A percentile compares a stretch with the other conserved stretches of the same genome.
Conservation (phyloP, 2,329 filamentous ascomycete genomes). For the Botrytis sinoallii region DNA sequence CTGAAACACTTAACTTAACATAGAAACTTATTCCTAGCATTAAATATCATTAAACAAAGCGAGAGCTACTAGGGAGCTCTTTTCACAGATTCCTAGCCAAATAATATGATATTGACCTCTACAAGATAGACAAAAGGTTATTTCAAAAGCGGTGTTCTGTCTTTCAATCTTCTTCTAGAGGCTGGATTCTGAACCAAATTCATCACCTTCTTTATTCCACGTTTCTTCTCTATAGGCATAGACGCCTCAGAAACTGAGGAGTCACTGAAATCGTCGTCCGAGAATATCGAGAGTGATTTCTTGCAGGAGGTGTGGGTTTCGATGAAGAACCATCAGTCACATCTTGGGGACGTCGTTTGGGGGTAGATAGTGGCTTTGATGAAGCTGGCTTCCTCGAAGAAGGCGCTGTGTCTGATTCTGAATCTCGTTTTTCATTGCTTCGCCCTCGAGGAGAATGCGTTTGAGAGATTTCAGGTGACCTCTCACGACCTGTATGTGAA, state of each 20-base stretch:
- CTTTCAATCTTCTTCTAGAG: not conserved
- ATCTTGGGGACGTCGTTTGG: not conserved
- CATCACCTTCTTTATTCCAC: not conserved
- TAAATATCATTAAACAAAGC: not conserved
- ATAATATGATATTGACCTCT: accelerated
- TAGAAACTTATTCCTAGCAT: not conserved
- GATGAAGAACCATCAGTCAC: not conserved
- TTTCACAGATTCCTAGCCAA: not conserved
- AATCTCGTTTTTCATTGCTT: not conserved
- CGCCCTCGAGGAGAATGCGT: not conserved
- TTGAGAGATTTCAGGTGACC: not conserved
- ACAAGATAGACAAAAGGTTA: not conserved
- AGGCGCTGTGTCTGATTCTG: not conserved
- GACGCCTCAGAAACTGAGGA: not conserved
- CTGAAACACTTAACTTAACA: not conserved
- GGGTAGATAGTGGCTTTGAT: not conserved
- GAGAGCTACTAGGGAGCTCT: not conserved
- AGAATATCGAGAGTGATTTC: not conserved
- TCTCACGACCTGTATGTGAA: not conserved
- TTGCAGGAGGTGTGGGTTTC: not conserved
- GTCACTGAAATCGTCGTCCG: not conserved
- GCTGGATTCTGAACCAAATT: not conserved
- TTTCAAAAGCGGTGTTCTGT: not conserved
- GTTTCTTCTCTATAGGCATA: not conserved
- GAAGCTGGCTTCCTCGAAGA: not conserved